Conservation (phyloP, 1,284 basidiomycete species). For the Heliocybe sulcata region DNA sequence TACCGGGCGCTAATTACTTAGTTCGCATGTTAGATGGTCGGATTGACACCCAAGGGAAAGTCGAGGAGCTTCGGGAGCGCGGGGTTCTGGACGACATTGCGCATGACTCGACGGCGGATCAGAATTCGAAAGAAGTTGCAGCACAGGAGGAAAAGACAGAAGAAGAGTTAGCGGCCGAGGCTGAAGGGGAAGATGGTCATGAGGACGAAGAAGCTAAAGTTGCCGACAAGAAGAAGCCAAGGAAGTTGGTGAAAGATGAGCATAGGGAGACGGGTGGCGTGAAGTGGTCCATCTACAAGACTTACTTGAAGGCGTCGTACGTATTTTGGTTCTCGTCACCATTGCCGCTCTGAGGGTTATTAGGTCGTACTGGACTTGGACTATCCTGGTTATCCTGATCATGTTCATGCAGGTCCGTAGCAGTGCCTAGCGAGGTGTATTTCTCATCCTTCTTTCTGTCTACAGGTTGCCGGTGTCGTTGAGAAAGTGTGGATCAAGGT, state of each 20-base stretch:
- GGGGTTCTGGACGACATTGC: conserved; percentile 55
- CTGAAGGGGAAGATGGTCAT: conserved; percentile 13
- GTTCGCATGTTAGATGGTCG: conserved; percentile 71
- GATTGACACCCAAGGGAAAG: conserved; percentile 60
- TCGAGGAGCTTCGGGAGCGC: conserved; percentile 47
- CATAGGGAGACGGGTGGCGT: conserved; percentile 70
- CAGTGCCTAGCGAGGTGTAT: too few relatives aligned
- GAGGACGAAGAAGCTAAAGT: conserved; percentile 12
- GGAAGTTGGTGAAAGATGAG: conserved; percentile 64
- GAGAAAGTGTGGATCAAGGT: conserved; percentile 77
- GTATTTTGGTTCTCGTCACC: conserved; percentile 7
- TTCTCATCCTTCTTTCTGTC: too few relatives aligned
- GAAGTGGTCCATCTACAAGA: conserved; percentile 75
- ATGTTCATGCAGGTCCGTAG: conserved; percentile 34
- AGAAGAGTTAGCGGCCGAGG: conserved; percentile 21
- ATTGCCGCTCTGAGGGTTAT: background rate
- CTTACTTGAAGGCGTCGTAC: conserved; percentile 67
- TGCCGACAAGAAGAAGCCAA: conserved; percentile 40
- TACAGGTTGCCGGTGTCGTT: conserved; percentile 33
- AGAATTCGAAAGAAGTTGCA: conserved; percentile 19
- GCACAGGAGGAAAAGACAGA: conserved; percentile 10
- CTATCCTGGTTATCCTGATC: conserved; percentile 39
- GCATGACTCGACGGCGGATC: conserved; percentile 30
- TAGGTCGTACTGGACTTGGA: conserved; percentile 65
- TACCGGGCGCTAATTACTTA: conserved; percentile 62